Evolutionary conservation across 345 rosid genomes (phyloP).

Genomic region (Eutrema heterophyllum): DNA sequence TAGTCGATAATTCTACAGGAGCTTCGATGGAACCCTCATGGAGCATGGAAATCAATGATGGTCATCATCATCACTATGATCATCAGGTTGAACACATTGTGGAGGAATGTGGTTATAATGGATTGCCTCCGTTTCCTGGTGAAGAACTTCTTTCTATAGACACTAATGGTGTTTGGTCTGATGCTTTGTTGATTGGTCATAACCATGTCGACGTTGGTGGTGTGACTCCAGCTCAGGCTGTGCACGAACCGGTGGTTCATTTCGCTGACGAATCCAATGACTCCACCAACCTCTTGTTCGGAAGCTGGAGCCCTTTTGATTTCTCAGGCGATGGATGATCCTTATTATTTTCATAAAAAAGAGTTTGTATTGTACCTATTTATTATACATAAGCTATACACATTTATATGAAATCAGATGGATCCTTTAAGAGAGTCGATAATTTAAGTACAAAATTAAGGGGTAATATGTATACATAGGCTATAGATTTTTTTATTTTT

Average conservation of each 20-base stretch:
- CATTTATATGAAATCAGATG: constrained; percentile 3
- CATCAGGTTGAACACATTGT: constrained; percentile 26
- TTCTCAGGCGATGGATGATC: constrained; percentile 25
- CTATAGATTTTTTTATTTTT: neutral
- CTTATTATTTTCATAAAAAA: neutral
- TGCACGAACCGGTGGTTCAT: constrained; percentile 26
- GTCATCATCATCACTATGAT: constrained; percentile 6
- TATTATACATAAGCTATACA: constrained; percentile 20
- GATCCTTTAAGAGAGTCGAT: neutral
- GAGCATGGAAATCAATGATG: constrained; percentile 22
- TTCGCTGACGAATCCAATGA: constrained; percentile 24
- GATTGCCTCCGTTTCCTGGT: constrained; percentile 37
- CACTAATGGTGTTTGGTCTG: constrained; percentile 27
- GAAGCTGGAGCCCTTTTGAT: constrained; percentile 37
- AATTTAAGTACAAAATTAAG: constrained; percentile 1
- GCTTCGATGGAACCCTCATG: constrained; percentile 16
- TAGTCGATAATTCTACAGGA: neutral
- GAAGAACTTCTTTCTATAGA: constrained; percentile 32
- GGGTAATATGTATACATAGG: neutral
- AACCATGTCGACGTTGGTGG: constrained; percentile 23
- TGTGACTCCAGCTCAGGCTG: constrained; percentile 12
- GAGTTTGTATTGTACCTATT: constrained; percentile 16
- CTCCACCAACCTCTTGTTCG: constrained; percentile 33
- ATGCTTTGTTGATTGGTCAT: constrained; percentile 25
- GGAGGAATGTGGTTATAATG: constrained; percentile 29